Evolutionary conservation across 1,139 yeast genomes (phyloP).

Genomic region (Diutina siamensis): DNA sequence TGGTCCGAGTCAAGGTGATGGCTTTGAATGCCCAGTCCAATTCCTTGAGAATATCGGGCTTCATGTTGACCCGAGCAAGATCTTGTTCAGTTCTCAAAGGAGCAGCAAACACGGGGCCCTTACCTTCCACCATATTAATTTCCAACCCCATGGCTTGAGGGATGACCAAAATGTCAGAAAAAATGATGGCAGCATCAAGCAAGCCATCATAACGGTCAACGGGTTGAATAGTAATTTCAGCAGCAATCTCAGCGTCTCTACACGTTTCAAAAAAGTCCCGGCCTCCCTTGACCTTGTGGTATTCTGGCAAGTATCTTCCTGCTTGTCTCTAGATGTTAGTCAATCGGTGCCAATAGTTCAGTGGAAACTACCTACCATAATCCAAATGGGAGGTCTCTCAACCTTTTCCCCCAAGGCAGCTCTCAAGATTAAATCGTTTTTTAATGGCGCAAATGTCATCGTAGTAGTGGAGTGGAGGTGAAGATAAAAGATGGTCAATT

Average conservation of each 20-base stretch:
- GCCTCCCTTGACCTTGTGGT: slow-evolving; percentile 78
- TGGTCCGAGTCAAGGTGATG: slow-evolving; percentile 74
- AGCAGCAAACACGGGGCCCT: slow-evolving; percentile 86
- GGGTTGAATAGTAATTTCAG: slow-evolving; percentile 93
- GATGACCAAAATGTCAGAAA: slow-evolving; percentile 87
- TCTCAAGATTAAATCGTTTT: slow-evolving; percentile 81
- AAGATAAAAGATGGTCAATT: background rate
- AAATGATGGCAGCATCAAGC: slow-evolving; percentile 92
- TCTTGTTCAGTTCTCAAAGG: slow-evolving; percentile 75
- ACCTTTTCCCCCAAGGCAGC: slow-evolving; percentile 80
- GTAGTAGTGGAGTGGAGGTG: background rate
- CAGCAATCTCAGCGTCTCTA: slow-evolving; percentile 85
- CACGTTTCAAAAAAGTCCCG: slow-evolving; percentile 90
- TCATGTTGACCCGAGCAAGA: slow-evolving; percentile 42
- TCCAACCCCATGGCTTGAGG: slow-evolving; percentile 99
- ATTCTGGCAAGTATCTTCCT: slow-evolving; percentile 84
- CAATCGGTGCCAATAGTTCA: background rate
- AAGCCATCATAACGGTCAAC: slow-evolving; percentile 80
- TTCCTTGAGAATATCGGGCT: slow-evolving; percentile 63
- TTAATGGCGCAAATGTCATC: slow-evolving; percentile 46
- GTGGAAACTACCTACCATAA: slow-evolving; percentile 54
- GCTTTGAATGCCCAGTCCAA: slow-evolving; percentile 93
- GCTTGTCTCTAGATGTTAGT: slow-evolving; percentile 49
- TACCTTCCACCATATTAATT: slow-evolving; percentile 87
- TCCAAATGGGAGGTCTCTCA: slow-evolving; percentile 97